These are phyloP conservation scores for Euphorbia schlechtendalii DNA, from an alignment of 441 rosid genomes.

Conservation along the genomic window DNA sequence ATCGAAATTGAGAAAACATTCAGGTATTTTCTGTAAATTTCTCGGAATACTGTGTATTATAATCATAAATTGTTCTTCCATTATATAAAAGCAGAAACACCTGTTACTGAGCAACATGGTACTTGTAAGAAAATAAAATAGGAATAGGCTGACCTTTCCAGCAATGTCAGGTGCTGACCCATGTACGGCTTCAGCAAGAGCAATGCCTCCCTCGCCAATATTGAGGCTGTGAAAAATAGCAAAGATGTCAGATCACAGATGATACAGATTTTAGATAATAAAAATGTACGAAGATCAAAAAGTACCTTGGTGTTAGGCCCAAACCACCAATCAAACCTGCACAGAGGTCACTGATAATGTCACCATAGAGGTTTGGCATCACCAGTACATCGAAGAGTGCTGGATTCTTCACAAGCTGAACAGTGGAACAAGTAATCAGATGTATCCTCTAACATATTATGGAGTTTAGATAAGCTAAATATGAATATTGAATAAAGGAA, in stretches of 20 bases:
- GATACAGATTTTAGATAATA: background rate
- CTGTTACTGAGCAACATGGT: background rate
- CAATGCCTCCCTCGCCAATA: conserved; percentile 94
- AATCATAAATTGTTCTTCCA: background rate
- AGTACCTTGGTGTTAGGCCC: conserved; percentile 94
- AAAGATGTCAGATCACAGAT: conserved; percentile 23
- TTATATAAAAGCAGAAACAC: conserved; percentile 2
- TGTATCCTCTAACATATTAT: background rate
- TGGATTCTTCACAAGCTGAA: conserved; percentile 96
- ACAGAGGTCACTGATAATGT: conserved; percentile 94
- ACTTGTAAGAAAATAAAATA: conserved; percentile 4
- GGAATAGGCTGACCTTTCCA: conserved; percentile 67
- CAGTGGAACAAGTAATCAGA: conserved; percentile 16
- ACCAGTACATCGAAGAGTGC: conserved; percentile 88
- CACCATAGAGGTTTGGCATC: conserved; percentile 99
- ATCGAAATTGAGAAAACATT: background rate
- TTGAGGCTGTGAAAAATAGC: conserved; percentile 59
- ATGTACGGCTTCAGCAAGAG: conserved; percentile 98
- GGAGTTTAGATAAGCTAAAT: background rate
- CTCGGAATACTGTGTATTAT: no score
- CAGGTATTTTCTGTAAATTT: background rate
- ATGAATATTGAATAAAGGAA: conserved; percentile 12
- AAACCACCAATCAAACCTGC: conserved; percentile 93
- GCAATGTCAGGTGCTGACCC: conserved; percentile 99
- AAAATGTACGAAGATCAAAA: conserved; percentile 12